A percentile compares a stretch with the other conserved stretches of the same genome.
phyloP scores from a whole-genome alignment of 257 asterid genomes.

The Solanum habrochaites region DNA sequence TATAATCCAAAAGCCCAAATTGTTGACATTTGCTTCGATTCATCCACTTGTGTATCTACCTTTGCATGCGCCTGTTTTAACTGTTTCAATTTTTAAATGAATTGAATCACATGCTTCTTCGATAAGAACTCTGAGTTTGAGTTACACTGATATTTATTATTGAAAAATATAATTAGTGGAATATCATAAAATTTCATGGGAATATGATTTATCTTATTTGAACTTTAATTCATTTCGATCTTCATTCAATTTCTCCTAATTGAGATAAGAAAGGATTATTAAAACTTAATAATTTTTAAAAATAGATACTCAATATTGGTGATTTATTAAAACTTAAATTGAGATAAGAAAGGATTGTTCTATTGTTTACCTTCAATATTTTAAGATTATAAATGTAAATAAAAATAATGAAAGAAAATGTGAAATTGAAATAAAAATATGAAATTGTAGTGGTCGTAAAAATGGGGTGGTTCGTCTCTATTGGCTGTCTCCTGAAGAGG shows the following conservation, averaged over 20 bases:
- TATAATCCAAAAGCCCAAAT: not conserved
- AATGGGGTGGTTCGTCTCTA: not conserved
- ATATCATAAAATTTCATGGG: not conserved
- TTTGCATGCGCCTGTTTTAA: not conserved
- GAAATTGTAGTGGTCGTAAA: not conserved
- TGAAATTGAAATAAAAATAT: not conserved
- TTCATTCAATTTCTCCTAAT: not conserved
- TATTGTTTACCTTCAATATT: not conserved
- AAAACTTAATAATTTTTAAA: no score
- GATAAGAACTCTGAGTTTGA: not conserved
- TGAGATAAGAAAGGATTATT: no score
- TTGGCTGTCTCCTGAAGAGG: not conserved
- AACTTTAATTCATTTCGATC: not conserved
- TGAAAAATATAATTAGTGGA: not conserved
- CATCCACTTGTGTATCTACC: not conserved
- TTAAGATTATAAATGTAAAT: not conserved
- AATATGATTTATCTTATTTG: not conserved
- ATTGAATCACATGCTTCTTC: not conserved
- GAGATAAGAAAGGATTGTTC: no score
- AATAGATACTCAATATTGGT: not conserved
- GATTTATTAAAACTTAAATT: not conserved
- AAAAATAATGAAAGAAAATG: not conserved
- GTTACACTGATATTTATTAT: not conserved
- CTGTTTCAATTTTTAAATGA: not conserved
- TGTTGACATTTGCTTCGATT: not conserved